Conservation (phyloP, 1,284 basidiomycete genomes). For the Ceratobasidium sp. region DNA sequence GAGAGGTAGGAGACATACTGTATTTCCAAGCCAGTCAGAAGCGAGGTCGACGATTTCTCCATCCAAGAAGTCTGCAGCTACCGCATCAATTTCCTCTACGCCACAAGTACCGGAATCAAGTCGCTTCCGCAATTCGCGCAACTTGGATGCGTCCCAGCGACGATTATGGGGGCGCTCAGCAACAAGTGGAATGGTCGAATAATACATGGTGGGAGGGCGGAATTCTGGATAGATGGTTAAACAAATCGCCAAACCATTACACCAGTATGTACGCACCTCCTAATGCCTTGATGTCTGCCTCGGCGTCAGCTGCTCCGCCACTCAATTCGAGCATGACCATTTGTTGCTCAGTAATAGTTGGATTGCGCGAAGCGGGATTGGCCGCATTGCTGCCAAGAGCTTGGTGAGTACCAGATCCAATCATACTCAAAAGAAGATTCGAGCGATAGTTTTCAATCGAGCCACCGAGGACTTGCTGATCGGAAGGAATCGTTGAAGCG, state of each 20-base stretch:
- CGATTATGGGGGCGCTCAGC: constrained; percentile 85
- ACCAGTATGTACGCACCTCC: constrained; percentile 69
- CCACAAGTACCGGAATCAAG: constrained; percentile 84
- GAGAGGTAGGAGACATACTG: constrained; percentile 63
- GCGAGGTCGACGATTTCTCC: constrained; percentile 92
- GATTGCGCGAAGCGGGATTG: constrained; percentile 70
- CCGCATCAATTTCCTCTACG: constrained; percentile 89
- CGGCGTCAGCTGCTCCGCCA: constrained; percentile 78
- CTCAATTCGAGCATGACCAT: constrained; percentile 95
- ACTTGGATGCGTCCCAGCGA: constrained; percentile 91
- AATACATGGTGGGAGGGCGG: constrained; percentile 90
- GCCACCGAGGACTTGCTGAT: constrained; percentile 90
- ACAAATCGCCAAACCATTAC: not conserved
- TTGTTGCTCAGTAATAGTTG: constrained; percentile 87
- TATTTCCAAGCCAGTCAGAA: constrained; percentile 99
- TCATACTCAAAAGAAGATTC: constrained; percentile 89
- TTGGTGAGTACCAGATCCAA: constrained; percentile 83
- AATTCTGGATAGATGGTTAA: constrained; percentile 64
- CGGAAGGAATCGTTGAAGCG: constrained; percentile 85
- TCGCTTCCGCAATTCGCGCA: constrained; percentile 93
- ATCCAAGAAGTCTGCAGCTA: constrained; percentile 89
- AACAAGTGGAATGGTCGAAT: constrained; percentile 88
- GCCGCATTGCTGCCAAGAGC: constrained; percentile 64
- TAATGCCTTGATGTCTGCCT: constrained; percentile 82
- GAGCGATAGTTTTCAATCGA: constrained; percentile 94